These are phyloP conservation scores for Pyrenopolyporus hunteri DNA, from an alignment of 495 filamentous ascomycete genomes.

Conservation along the genomic window DNA sequence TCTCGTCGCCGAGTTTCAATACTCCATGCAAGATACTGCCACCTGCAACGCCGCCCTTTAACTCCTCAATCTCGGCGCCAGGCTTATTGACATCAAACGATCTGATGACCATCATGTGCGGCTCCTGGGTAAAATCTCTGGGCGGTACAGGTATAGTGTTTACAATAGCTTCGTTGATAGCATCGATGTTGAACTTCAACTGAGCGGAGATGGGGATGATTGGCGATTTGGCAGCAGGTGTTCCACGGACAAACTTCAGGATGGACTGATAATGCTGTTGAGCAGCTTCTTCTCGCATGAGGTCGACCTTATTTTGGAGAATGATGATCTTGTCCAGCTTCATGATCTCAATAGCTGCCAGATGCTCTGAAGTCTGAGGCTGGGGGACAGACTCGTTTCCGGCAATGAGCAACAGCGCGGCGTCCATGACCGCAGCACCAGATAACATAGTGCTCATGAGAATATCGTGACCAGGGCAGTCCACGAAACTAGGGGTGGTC, in stretches of 20 bases:
- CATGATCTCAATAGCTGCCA: slow-evolving; percentile 94
- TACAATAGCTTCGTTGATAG: slow-evolving; percentile 92
- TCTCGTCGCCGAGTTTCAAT: slow-evolving; percentile 93
- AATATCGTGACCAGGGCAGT: slow-evolving; percentile 99
- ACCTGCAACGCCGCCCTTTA: slow-evolving; percentile 98
- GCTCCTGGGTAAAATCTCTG: slow-evolving; percentile 85
- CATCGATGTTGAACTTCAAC: slow-evolving; percentile 99
- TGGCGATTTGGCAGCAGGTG: slow-evolving; percentile 92
- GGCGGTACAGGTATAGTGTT: slow-evolving; percentile 89
- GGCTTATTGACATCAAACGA: slow-evolving; percentile 99
- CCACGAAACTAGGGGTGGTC: slow-evolving; percentile 73
- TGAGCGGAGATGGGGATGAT: slow-evolving; percentile 98
- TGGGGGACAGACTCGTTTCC: slow-evolving; percentile 99
- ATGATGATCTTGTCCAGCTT: slow-evolving; percentile 87
- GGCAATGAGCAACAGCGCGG: slow-evolving; percentile 92
- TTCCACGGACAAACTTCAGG: slow-evolving; percentile 95
- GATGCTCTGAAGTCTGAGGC: slow-evolving; percentile 98
- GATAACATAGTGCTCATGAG: slow-evolving; percentile 99
- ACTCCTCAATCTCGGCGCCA: slow-evolving; percentile 97
- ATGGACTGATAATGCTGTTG: slow-evolving; percentile 94
- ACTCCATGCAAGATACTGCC: slow-evolving; percentile 95
- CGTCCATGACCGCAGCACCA: slow-evolving; percentile 99
- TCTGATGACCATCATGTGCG: slow-evolving; percentile 98
- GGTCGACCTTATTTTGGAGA: slow-evolving; percentile 97
- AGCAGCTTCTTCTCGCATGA: slow-evolving; percentile 93